A percentile compares a stretch with the other conserved stretches of the same genome.
phyloP scores from a whole-genome alignment of 768 basidiomycete genomes.

The Auricularia heimuer region DNA sequence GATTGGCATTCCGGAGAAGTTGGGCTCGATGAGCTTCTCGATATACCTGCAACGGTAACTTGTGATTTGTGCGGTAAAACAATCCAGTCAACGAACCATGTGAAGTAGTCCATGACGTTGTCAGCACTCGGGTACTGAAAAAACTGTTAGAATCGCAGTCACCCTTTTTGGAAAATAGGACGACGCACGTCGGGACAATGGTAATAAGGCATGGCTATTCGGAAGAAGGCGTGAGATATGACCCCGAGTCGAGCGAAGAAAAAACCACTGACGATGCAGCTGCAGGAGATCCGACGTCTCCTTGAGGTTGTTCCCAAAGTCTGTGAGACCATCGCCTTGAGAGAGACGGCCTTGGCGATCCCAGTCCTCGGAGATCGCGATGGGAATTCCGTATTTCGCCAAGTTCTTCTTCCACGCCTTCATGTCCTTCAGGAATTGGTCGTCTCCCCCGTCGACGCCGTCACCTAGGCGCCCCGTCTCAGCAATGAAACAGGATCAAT shows the following conservation, averaged over 20 bases:
- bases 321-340: slow-evolving; percentile 4
- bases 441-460: slow-evolving; percentile 11
- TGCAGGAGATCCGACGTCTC: slow-evolving; percentile 11
- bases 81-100: neutral
- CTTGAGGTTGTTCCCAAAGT: slow-evolving; percentile 2
- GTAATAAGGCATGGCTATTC: neutral
- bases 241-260: neutral
- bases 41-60: neutral
- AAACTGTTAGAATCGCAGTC: neutral
- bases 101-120: slow-evolving; percentile 3
- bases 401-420: slow-evolving; percentile 6
- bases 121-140: neutral
- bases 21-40: neutral
- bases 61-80: too few relatives aligned
- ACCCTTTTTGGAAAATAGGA: neutral
- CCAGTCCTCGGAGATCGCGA: slow-evolving; percentile 15
- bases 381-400: slow-evolving; percentile 8
- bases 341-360: slow-evolving; percentile 8
- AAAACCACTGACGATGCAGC: slow-evolving; percentile 8
- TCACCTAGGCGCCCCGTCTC: neutral
- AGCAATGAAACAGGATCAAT: neutral
- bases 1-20: neutral
- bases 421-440: slow-evolving; percentile 7
- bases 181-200: neutral
- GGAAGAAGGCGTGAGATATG: neutral